phyloP scores from a whole-genome alignment of 139 green algal species.

The Coelastrella sp. region DNA sequence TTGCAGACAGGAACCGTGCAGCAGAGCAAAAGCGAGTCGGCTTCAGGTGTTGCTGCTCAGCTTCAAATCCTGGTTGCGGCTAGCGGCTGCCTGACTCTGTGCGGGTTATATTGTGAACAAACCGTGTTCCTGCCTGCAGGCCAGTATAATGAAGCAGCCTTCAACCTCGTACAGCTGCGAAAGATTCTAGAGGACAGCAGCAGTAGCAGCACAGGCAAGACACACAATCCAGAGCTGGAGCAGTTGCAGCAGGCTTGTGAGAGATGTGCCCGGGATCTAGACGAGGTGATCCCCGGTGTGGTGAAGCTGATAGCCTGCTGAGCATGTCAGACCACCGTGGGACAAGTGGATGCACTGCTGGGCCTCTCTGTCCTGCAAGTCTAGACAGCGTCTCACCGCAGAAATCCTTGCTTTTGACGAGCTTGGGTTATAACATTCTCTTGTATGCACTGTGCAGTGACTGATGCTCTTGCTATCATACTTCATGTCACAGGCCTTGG shows the following conservation, averaged over 20 bases:
- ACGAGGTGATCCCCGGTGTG: constrained; percentile 33
- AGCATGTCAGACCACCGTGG: no score
- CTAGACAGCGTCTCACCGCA: no score
- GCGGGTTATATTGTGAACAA: background rate
- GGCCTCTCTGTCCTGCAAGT: no score
- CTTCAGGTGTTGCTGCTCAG: background rate
- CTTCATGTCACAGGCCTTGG: constrained; percentile 22
- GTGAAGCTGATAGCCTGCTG: no score
- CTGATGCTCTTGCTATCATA: no score
- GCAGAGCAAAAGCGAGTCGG: no score
- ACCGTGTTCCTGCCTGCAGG: constrained; percentile 27
- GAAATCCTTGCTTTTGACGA: no score
- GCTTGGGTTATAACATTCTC: no score
- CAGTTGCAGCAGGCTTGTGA: constrained; percentile 38
- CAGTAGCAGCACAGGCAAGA: constrained; percentile 31
- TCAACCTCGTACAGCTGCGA: constrained; percentile 35
- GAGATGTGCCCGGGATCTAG: constrained; percentile 27
- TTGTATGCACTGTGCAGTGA: no score
- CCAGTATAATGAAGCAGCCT: constrained; percentile 43
- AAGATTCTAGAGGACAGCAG: constrained; percentile 44
- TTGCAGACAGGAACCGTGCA: no score
- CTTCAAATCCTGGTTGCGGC: background rate
- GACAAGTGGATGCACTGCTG: no score
- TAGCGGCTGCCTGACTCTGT: background rate
- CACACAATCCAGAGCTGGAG: background rate